These are phyloP conservation scores for Tricholoma terreum DNA, from an alignment of 768 basidiomycete genomes.

Conservation along the genomic window DNA sequence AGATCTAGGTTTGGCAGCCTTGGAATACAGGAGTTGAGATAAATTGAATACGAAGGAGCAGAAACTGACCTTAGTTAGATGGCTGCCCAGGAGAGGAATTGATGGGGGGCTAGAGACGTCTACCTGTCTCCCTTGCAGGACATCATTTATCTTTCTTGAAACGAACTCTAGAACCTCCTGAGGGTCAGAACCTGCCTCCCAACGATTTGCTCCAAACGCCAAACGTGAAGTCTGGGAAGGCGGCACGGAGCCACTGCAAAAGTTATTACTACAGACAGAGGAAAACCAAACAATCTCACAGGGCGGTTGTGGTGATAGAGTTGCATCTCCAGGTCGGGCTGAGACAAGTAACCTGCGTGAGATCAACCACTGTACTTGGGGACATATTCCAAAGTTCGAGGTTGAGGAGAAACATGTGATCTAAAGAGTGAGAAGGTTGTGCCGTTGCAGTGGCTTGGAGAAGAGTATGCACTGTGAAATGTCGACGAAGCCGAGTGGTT, in stretches of 20 bases:
- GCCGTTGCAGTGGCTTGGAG: constrained; percentile 51
- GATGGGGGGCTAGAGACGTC: constrained; percentile 46
- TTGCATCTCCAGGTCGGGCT: constrained; percentile 69
- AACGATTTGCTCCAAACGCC: constrained; percentile 39
- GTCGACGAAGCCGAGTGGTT: constrained; percentile 49
- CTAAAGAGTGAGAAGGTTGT: constrained; percentile 47
- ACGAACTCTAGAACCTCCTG: constrained; percentile 50
- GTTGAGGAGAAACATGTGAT: constrained; percentile 50
- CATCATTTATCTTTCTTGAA: constrained; percentile 42
- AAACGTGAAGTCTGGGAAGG: constrained; percentile 49
- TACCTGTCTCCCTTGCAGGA: constrained; percentile 47
- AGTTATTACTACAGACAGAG: constrained; percentile 7
- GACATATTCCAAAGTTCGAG: constrained; percentile 56
- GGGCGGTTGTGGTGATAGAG: constrained; percentile 30
- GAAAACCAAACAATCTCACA: constrained; percentile 37
- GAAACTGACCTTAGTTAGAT: constrained; percentile 42
- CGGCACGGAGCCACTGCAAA: constrained; percentile 38
- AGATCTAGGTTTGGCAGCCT: constrained; percentile 19
- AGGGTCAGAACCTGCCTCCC: constrained; percentile 35
- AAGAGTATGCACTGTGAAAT: constrained; percentile 59
- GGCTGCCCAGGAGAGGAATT: constrained; percentile 49
- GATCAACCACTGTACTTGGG: constrained; percentile 34
- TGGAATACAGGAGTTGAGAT: constrained; percentile 9
- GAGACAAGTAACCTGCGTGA: constrained; percentile 60
- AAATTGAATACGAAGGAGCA: background rate